Conservation (phyloP, 768 basidiomycete species). For the Lactarius pseudohatsudake region DNA sequence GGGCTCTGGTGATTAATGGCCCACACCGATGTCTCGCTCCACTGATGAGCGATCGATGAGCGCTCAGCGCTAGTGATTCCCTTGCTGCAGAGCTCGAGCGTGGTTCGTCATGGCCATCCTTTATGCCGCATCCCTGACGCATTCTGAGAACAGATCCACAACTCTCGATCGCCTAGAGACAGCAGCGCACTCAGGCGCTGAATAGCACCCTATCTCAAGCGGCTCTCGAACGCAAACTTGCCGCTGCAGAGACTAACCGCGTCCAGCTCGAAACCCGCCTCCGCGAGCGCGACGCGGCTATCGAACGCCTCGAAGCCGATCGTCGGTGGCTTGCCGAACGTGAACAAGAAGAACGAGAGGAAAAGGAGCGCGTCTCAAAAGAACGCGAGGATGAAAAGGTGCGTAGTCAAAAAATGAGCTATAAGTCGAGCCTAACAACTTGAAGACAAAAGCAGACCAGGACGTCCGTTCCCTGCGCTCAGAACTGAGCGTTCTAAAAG, state of each 20-base stretch:
- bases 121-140: no score
- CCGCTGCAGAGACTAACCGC: slow-evolving; percentile 37
- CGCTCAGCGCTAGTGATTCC: slow-evolving; percentile 49
- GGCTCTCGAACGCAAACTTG: slow-evolving; percentile 65
- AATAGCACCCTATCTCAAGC: slow-evolving; percentile 60
- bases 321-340: slow-evolving; percentile 66
- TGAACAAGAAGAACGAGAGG: slow-evolving; percentile 66
- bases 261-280: slow-evolving; percentile 33
- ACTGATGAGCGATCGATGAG: neutral
- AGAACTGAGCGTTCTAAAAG: slow-evolving; percentile 45
- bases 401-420: slow-evolving; percentile 24
- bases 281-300: slow-evolving; percentile 57
- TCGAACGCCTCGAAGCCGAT: slow-evolving; percentile 71
- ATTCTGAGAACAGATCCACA: slow-evolving; percentile 53
- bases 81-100: slow-evolving; percentile 66
- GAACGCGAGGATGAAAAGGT: slow-evolving; percentile 63
- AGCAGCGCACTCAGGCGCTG: slow-evolving; percentile 61
- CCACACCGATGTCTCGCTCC: neutral
- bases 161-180: slow-evolving; percentile 63
- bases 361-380: slow-evolving; percentile 58
- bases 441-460: slow-evolving; percentile 48
- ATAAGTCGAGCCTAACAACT: neutral
- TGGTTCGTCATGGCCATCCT: slow-evolving; percentile 38
- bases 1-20: no score
- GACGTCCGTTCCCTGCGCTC: slow-evolving; percentile 55